Evolutionary conservation across 371 early-diverging fungal genomes (phyloP), one percentile per base, ranked within the genome.

Genomic region (Caulochytrium protostelioides): DNA sequence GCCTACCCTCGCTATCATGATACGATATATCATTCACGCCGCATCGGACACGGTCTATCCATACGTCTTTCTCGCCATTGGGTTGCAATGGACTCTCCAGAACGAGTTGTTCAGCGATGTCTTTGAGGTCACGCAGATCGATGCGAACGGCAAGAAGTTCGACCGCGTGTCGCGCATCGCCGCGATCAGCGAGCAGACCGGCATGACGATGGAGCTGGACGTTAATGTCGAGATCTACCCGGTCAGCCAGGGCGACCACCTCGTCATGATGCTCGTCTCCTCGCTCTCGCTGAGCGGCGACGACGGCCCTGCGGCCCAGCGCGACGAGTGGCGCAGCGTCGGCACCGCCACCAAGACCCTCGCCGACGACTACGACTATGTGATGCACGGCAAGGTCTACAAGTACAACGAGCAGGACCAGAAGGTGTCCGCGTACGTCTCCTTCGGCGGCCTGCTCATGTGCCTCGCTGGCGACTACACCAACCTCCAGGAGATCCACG

Each of bases 351-450:
- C 76, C 41, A 57, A 64, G 34, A 72, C 79, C 31, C 49, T 91
- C 47, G 82, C 83, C 6, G 91, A 91, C 34, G 83, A 85, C 30
- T 94, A 79, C 54, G 92, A 94, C 27, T 94, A 94, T 52, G 92
- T 94, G 17, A 89, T 89, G 89, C 78, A 74, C 51, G 95, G 95
- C 34, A 82, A 83, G 54, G 80, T 86, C 15, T 94, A 83, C 63
- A 72, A 83, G 54, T 87, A 72, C 49, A 90, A 89, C 32, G 89
- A 90, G 63, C 20, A 61, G 66, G 0, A 22, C 49, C 2, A 70
- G 72, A 64, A 76, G 81, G 74, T 79, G 70, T 37, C 55, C 10
- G 79, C 86, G 14, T 89, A 79, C 45, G 62, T 78, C 18, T 90
- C 91, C 14, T 94, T 71, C 50, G 95, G 95, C 36, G 92, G 92